Conservation (phyloP, 176 grass and related monocot species). For the Oryza rufipogon region DNA sequence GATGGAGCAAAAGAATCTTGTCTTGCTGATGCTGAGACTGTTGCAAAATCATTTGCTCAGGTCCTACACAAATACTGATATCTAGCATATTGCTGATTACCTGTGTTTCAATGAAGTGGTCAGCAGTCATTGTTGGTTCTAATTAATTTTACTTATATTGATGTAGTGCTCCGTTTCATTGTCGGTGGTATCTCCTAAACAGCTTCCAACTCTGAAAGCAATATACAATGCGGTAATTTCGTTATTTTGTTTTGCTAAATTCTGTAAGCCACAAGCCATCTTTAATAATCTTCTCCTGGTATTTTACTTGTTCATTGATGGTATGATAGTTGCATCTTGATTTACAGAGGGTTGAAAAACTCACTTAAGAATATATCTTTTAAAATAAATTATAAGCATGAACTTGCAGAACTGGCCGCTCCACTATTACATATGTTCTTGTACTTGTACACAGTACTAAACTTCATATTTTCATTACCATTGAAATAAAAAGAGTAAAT, state of each 20-base stretch:
- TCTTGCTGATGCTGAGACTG: slow-evolving; percentile 80
- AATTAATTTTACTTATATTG: slow-evolving; percentile 49
- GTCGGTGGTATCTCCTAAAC: slow-evolving; percentile 92
- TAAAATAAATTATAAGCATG: slow-evolving; percentile 4
- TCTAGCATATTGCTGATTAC: slow-evolving; percentile 35
- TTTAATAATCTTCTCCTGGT: background rate
- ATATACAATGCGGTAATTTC: slow-evolving; percentile 89
- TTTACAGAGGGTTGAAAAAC: background rate
- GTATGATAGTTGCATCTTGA: slow-evolving; percentile 22
- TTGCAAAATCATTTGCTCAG: slow-evolving; percentile 86
- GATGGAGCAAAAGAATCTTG: slow-evolving; percentile 57
- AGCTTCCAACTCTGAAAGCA: slow-evolving; percentile 80
- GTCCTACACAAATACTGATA: slow-evolving; percentile 42
- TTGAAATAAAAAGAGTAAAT: background rate
- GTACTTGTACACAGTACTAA: slow-evolving; percentile 12
- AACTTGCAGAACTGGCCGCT: background rate
- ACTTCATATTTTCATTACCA: background rate
- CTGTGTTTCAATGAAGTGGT: slow-evolving; percentile 17
- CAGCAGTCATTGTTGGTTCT: slow-evolving; percentile 15
- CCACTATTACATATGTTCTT: slow-evolving; percentile 15
- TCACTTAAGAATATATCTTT: background rate
- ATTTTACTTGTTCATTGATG: slow-evolving; percentile 36
- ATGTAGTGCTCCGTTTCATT: slow-evolving; percentile 79
- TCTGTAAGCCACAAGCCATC: background rate
- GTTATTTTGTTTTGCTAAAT: slow-evolving; percentile 13